Percentiles rank a stretch among this genome's conserved stretches.
Conservation (phyloP, 208 protist species). For the Polymyxa betae region DNA sequence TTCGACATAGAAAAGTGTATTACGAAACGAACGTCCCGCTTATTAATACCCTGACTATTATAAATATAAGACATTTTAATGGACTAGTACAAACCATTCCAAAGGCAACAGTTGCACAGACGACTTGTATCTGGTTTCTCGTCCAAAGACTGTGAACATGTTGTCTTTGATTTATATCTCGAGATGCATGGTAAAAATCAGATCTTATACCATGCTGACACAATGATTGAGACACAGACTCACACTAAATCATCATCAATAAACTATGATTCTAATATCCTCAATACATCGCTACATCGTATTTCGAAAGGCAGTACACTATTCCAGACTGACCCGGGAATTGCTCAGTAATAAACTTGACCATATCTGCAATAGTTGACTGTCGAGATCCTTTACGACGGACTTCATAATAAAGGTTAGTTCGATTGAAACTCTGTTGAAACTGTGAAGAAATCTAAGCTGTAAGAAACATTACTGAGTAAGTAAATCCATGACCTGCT, state of each 20-base stretch:
- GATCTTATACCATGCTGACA: slow-evolving; percentile 27
- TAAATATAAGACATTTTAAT: not conserved
- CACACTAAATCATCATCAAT: not conserved
- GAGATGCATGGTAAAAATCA: slow-evolving; percentile 65
- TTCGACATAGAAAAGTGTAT: slow-evolving; percentile 73
- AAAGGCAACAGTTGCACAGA: slow-evolving; percentile 71
- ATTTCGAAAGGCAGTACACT: slow-evolving; percentile 64
- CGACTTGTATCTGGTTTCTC: slow-evolving; percentile 56
- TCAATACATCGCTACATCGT: slow-evolving; percentile 34
- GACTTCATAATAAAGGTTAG: slow-evolving; percentile 69
- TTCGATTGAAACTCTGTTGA: slow-evolving; percentile 66
- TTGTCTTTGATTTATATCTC: slow-evolving; percentile 44
- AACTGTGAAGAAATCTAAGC: slow-evolving; percentile 54
- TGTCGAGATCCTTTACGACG: not conserved
- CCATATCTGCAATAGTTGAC: not conserved
- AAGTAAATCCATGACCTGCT: not conserved
- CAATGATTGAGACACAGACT: slow-evolving; percentile 15
- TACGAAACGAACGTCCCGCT: slow-evolving; percentile 69
- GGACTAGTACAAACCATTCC: slow-evolving; percentile 72
- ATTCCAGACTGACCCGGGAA: slow-evolving; percentile 56
- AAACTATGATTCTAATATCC: not conserved
- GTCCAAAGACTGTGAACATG: slow-evolving; percentile 61
- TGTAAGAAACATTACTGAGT: not conserved
- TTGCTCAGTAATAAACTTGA: slow-evolving; percentile 58
- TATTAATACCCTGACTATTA: slow-evolving; percentile 35